Evolutionary conservation across 306 rosid species (phyloP), one percentile per base, ranked within the genome.

Genomic region (Malus sylvestris): DNA sequence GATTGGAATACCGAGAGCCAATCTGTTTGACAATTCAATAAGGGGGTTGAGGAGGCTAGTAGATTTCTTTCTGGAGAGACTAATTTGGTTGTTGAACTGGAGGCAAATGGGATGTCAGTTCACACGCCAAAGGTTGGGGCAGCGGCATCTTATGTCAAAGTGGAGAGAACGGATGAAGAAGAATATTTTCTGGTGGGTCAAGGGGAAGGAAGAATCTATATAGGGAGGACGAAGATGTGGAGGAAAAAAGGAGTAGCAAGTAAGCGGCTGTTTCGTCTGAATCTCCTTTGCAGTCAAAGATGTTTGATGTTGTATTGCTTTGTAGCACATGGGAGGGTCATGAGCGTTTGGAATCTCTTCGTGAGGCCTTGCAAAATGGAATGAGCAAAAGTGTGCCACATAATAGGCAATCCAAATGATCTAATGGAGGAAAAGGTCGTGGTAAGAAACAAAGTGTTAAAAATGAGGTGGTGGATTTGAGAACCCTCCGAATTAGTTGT

Each of bases 41-140:
- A 86, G 82, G 99, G 99, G 46, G 86, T 92, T 44, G 96, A 96
- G 83, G 99, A 89, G 83, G 97, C 96, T 73, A 83, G 76, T 60
- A 92, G 84, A 83, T 96, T 96, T 90, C 93, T 96, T 70, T 96
- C 97, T 6, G 72, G 78, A 75, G 89, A 76, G 66, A 87, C 86
- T 58, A 86, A 69, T 1, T 49, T 95, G 74, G 84, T 89, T 83
- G 76, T 75, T 57, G 82, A 81, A 76, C 67, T 84, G 20, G 87
- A 74, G 58, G 76, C 27, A 40, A 74, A 84, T 55, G 85, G 78
- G 61, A 76, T 77, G 18, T 80, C 65, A 19, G 70, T 25, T 30
- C 68, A 30, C 38, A 79, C 62, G 61, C 77, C 83, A 1, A 85
- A 80, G 63, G 67, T 51, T 22, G 76, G 73, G 81, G 72, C 27